Percentiles rank a stretch among this genome's conserved stretches.
Evolutionary conservation across 2,329 filamentous ascomycete genomes (phyloP).

Genomic region (Beauveria varroae): DNA sequence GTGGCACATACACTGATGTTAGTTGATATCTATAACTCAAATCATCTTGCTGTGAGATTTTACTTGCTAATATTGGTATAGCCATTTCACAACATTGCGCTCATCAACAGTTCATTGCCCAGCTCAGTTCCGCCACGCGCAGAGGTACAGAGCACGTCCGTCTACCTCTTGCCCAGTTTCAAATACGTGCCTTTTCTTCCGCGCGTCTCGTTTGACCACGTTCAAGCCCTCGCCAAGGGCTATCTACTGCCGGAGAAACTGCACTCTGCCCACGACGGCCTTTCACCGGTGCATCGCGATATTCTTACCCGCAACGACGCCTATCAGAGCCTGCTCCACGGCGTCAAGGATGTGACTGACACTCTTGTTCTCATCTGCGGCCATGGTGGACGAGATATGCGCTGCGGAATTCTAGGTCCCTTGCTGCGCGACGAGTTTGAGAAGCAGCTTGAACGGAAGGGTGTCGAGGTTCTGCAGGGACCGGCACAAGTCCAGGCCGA

Average conservation of each 20-base stretch:
- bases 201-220: slow-evolving; percentile 48
- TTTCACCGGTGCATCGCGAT: slow-evolving; percentile 52
- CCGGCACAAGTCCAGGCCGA: slow-evolving; percentile 32
- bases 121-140: slow-evolving; percentile 41
- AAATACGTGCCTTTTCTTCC: slow-evolving; percentile 69
- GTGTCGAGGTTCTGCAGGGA: slow-evolving; percentile 40
- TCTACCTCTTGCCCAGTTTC: slow-evolving; percentile 76
- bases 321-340: slow-evolving; percentile 43
- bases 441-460: slow-evolving; percentile 42
- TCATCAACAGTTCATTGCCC: slow-evolving; percentile 69
- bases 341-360: slow-evolving; percentile 56
- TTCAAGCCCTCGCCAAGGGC: slow-evolving; percentile 53
- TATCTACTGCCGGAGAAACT: slow-evolving; percentile 58
- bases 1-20: slow-evolving; percentile 61
- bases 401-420: slow-evolving; percentile 77
- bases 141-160: slow-evolving; percentile 50
- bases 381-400: slow-evolving; percentile 70
- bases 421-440: slow-evolving; percentile 65
- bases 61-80: slow-evolving; percentile 28
- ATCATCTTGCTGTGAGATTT: rapidly evolving
- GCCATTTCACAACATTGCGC: slow-evolving; percentile 76
- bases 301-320: slow-evolving; percentile 42
- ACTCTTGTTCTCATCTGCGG: slow-evolving; percentile 81
- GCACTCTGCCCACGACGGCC: slow-evolving; percentile 51
- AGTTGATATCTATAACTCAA: slow-evolving; percentile 21